Evolutionary conservation across 2,329 filamentous ascomycete species (phyloP), one percentile per base, ranked within the genome.

Genomic region (Fusarium goolgardi): DNA sequence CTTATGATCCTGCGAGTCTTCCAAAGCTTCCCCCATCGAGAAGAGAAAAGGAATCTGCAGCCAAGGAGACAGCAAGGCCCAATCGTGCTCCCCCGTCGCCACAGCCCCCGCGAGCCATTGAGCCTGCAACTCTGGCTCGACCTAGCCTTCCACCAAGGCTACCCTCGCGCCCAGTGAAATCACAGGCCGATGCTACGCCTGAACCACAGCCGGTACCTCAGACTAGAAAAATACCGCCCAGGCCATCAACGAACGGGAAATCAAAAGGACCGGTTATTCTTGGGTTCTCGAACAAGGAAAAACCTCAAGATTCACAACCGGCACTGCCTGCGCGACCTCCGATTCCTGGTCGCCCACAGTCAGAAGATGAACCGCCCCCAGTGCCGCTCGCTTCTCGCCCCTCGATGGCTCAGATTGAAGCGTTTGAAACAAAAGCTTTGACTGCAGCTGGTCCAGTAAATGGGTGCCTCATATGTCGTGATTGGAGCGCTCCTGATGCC

Each of bases 401-500:
- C 3, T 83, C 83, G 4, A 73, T 77, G 13, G 79, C 82, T n/a
- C 82, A 87, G 69, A 83, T 88, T 32, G 79, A 84, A 54, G 81
- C 83, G 3, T 78, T 77, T 7, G 76, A 78, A 15, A 72, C 76
- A 43, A 78, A 78, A 46, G 69, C 72, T 15, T 67, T 74, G 15
- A 63, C 75, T 12, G 72, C 72, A 15, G 66, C 71, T 32, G 63
- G 35, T 21, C 69, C 69, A 10, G 69, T 73, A 18, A 72, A 75
- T 31, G 77, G 79, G n/a, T 98, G 96, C 77, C 84, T 97, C 53
- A 82, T 88, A 59, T 98, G 96, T 76, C 89, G 94, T 68, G 94
- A 98, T 80, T 98, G 96, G 78, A 94, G 92, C 9, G 88, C 81
- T 0, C 91, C 93, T 0, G 96, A 98, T 78, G 79, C 79, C 16